A percentile compares a stretch with the other conserved stretches of the same genome.
Evolutionary conservation across 805 yeast species (phyloP).

Genomic region (Candida coquimbonensis): DNA sequence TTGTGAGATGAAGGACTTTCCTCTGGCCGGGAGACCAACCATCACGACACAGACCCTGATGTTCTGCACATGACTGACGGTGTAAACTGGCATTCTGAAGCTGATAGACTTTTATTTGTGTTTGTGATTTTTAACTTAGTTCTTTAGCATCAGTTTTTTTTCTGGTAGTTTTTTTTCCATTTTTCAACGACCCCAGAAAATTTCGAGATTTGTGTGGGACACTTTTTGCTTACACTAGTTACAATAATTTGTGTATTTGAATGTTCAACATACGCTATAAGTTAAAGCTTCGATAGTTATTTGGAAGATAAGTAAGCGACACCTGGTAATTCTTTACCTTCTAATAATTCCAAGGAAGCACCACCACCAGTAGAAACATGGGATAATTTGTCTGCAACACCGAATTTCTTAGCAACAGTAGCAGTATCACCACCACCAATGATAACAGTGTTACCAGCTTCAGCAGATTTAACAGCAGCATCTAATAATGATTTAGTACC

Average conservation of each 20-base stretch:
- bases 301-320: slow-evolving; percentile 86
- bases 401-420: slow-evolving; percentile 96
- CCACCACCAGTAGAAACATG: slow-evolving; percentile 99
- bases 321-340: slow-evolving; percentile 98
- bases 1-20: slow-evolving; percentile 91
- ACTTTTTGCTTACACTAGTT: neutral
- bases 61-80: slow-evolving; percentile 48
- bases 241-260: too few relatives aligned
- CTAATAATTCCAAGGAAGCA: slow-evolving; percentile 96
- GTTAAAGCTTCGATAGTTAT: slow-evolving; percentile 17
- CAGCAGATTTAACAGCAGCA: slow-evolving; percentile 80
- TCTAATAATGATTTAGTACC: slow-evolving; percentile 91
- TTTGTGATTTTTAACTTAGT: neutral
- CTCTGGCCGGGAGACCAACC: slow-evolving; percentile 88
- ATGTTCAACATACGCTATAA: neutral
- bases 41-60: slow-evolving; percentile 78
- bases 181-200: neutral
- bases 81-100: slow-evolving; percentile 29
- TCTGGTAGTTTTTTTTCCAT: neutral
- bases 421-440: slow-evolving; percentile 99
- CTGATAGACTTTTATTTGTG: neutral
- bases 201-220: neutral
- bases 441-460: slow-evolving; percentile 87
- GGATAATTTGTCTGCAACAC: slow-evolving; percentile 91
- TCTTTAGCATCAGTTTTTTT: too few relatives aligned